A percentile compares a stretch with the other conserved stretches of the same genome.
phyloP scores from a whole-genome alignment of 2,329 filamentous ascomycete genomes.

The Ophiostoma australiae region DNA sequence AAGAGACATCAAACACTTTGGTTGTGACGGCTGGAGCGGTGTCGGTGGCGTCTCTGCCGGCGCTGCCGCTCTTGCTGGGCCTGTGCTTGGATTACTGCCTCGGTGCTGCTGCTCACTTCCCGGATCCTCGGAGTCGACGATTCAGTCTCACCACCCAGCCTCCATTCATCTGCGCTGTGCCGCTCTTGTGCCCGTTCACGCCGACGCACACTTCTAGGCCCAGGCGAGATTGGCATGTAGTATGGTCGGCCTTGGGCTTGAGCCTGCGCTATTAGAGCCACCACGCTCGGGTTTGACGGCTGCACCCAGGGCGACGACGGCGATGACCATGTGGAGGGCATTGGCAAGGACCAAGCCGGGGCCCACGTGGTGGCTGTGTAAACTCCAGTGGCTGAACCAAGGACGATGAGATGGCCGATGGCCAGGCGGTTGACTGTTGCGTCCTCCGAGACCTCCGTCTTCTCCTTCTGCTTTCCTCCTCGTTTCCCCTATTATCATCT shows the following conservation, averaged over 20 bases:
- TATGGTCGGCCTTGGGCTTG: not conserved
- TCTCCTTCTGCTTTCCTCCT: not conserved
- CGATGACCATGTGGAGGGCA: not conserved
- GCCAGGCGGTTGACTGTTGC: not conserved
- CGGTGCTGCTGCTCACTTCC: slow-evolving; percentile 5
- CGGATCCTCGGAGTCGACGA: not conserved
- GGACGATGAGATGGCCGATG: not conserved
- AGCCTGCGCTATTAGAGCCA: not conserved
- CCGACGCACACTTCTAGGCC: not conserved
- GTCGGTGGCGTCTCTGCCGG: not conserved
- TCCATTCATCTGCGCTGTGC: not conserved
- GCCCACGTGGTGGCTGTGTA: not conserved
- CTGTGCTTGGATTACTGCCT: not conserved
- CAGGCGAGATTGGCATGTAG: not conserved
- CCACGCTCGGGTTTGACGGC: not conserved
- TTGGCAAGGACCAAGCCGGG: not conserved
- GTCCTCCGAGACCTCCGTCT: not conserved
- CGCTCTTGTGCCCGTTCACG: not conserved
- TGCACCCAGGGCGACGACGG: not conserved
- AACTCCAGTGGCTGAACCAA: not conserved
- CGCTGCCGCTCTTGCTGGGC: not conserved
- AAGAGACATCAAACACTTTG: not conserved
- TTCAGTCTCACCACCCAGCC: not conserved
- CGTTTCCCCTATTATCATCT: not conserved
- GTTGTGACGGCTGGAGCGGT: not conserved